Conservation (phyloP, 2,329 filamentous ascomycete species). For the Hypoxylon sp. region DNA sequence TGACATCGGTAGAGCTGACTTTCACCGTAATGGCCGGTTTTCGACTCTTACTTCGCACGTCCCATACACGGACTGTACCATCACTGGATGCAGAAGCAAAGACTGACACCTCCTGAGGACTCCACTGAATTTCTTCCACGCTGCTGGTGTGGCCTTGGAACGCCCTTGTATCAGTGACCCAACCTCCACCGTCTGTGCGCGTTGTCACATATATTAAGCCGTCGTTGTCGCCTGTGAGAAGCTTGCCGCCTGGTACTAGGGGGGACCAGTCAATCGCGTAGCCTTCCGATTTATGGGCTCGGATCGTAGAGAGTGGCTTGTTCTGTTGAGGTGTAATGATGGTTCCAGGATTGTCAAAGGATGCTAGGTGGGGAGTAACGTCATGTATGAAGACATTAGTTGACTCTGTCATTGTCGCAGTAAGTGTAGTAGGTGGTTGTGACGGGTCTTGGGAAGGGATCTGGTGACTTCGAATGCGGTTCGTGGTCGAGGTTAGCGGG, state of each 20-base stretch:
- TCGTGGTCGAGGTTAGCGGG: constrained; percentile 87
- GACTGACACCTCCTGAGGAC: constrained; percentile 89
- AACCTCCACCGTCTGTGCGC: constrained; percentile 87
- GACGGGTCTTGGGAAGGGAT: constrained; percentile 78
- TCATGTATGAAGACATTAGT: constrained; percentile 92
- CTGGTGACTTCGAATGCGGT: constrained; percentile 91
- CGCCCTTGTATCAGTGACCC: constrained; percentile 85
- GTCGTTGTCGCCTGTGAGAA: constrained; percentile 91
- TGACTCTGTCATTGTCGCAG: constrained; percentile 93
- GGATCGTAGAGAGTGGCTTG: constrained; percentile 87
- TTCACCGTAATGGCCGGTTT: constrained; percentile 89
- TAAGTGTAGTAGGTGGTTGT: constrained; percentile 82
- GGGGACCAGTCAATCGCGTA: constrained; percentile 99
- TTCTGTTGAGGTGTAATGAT: constrained; percentile 84
- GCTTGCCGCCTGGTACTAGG: constrained; percentile 81
- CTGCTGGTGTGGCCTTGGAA: constrained; percentile 88
- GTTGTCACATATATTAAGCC: constrained; percentile 92
- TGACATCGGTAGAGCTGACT: constrained; percentile 88
- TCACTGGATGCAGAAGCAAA: constrained; percentile 96
- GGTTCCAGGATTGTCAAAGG: constrained; percentile 90
- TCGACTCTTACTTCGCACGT: constrained; percentile 89
- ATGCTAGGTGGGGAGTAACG: constrained; percentile 86
- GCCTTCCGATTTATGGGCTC: constrained; percentile 92
- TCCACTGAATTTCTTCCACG: constrained; percentile 97
- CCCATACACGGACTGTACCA: constrained; percentile 96